phyloP scores from a whole-genome alignment of 2,329 filamentous ascomycete species.

The Cladosporium sphaerospermum region DNA sequence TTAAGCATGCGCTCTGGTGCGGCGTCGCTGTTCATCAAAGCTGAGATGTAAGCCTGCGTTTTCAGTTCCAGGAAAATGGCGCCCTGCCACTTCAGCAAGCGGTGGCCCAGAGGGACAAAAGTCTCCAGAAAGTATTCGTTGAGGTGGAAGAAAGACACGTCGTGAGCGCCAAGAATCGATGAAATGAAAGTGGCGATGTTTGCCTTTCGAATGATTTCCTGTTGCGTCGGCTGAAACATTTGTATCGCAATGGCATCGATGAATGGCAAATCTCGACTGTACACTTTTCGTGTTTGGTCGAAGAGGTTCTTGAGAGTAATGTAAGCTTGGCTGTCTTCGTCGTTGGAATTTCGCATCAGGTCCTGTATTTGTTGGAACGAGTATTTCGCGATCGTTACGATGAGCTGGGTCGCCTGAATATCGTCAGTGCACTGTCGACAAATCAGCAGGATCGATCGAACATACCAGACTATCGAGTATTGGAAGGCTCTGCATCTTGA shows the following conservation, averaged over 20 bases:
- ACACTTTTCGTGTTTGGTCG: slow-evolving; percentile 57
- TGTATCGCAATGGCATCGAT: slow-evolving; percentile 34
- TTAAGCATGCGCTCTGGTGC: slow-evolving; percentile 52
- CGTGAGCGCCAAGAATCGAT: slow-evolving; percentile 54
- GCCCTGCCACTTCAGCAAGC: slow-evolving; percentile 54
- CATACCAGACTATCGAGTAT: slow-evolving; percentile 56
- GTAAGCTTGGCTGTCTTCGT: slow-evolving; percentile 51
- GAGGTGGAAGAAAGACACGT: slow-evolving; percentile 58
- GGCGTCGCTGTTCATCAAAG: slow-evolving; percentile 51
- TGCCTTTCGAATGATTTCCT: slow-evolving; percentile 56
- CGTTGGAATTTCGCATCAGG: slow-evolving; percentile 41
- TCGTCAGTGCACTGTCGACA: background rate
- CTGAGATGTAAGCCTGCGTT: slow-evolving; percentile 61
- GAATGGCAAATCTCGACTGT: slow-evolving; percentile 51
- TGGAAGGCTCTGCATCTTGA: slow-evolving; percentile 55
- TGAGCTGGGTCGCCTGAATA: slow-evolving; percentile 52
- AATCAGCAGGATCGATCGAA: slow-evolving; percentile 1
- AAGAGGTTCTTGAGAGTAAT: slow-evolving; percentile 56
- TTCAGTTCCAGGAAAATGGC: slow-evolving; percentile 59
- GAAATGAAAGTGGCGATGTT: slow-evolving; percentile 61
- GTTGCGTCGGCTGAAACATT: slow-evolving; percentile 38
- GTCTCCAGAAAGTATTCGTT: slow-evolving; percentile 59
- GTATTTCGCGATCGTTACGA: slow-evolving; percentile 52
- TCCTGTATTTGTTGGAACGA: slow-evolving; percentile 51
- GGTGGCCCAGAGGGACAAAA: slow-evolving; percentile 54